Conservation (phyloP, 306 rosid species). For the Prunus padus region DNA sequence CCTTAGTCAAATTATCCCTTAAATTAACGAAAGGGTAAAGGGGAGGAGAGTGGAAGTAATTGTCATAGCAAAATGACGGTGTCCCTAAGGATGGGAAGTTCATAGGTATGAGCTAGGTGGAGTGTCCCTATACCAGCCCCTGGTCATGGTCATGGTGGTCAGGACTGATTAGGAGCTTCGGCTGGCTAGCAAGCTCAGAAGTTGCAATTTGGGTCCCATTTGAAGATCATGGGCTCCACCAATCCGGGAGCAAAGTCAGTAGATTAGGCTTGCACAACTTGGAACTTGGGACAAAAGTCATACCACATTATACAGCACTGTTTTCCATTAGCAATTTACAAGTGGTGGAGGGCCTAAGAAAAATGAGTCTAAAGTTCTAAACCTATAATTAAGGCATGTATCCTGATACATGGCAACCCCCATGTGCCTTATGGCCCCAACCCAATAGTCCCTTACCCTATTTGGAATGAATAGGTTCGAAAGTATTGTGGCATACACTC, state of each 20-base stretch:
- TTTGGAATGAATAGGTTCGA: too few species aligned
- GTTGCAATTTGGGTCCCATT: constrained; percentile 9
- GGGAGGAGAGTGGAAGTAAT: neutral
- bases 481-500: too few species aligned
- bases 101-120: constrained; percentile 31
- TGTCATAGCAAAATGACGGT: constrained; percentile 7
- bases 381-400: constrained; percentile 3
- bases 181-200: neutral
- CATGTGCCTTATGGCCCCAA: neutral
- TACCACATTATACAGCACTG: neutral
- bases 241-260: constrained; percentile 3
- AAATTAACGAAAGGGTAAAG: neutral
- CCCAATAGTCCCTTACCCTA: neutral
- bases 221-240: constrained; percentile 1
- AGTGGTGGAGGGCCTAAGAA: constrained; percentile 1
- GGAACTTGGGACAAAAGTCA: constrained; percentile 1
- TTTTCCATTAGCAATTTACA: constrained; percentile 4
- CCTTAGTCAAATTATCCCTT: neutral
- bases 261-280: neutral
- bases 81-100: neutral
- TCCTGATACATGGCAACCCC: neutral
- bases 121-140: constrained; percentile 25
- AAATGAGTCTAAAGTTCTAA: neutral
- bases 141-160: neutral
- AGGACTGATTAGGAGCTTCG: neutral